Base-by-base conservation (phyloP, 2,329 filamentous ascomycete genomes). In the Exophiala oligosperma region DNA sequence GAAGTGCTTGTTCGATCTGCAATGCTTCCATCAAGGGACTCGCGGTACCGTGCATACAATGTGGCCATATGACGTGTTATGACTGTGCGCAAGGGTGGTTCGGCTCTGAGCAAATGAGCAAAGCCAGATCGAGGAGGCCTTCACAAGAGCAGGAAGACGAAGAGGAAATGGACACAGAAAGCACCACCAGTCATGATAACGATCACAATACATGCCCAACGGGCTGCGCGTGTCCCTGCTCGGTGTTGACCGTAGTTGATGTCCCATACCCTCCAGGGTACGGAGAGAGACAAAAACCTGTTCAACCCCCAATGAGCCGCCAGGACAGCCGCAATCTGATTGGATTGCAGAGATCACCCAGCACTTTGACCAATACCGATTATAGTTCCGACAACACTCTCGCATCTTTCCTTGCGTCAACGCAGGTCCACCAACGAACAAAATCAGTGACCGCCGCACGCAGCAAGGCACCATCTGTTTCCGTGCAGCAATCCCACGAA, bases 151-250 rank as follows among this genome's bases (percentile, higher is more conserved):
- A 65, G 21, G 56, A 43, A 17, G 12, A 8, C 14, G 11, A 24
- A 17, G 40, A 59, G 17, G 47, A 24, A 43, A 35, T 52, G 21
- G 59, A 64, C n/a, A 63, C 68, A 2, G 68, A 67, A 21, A 64
- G 53, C 37, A 44, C 11, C 21, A 23, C 6, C 40, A 24, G 47
- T 26, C 21, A 44, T 12, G 24, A 28, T 17, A 44, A 61, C 43
- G 56, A 60, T 12, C 23, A 54, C 44, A 47, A 54, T 7, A 53
- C 69, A 43, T 80, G 78, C 56, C 74, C 77, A 5, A 76, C 71
- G 11, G 77, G 77, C n/a, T 80, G 78, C 64, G 78, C 76, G 50
- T 80, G 78, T 54, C 69, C 67, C 56, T 80, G 78, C 63, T 70
- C 74, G 2, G 71, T 77, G 17, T 70, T 77, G 48, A 54, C 69